Evolutionary conservation across 805 yeast genomes (phyloP).

Genomic region (Tetrapisispora namnaoensis): DNA sequence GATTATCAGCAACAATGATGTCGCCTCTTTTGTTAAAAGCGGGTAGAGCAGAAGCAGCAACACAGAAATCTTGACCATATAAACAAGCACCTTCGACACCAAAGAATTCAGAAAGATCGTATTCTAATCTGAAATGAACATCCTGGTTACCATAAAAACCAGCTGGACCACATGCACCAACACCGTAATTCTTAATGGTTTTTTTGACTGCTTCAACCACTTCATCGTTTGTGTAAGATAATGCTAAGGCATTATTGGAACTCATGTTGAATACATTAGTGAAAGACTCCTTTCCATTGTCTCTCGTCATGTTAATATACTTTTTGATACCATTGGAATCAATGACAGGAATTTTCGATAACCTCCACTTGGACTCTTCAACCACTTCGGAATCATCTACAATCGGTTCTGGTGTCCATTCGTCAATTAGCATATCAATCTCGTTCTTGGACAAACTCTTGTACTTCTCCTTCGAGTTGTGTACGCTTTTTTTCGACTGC

Average conservation of each 20-base stretch:
- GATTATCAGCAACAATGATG: constrained; percentile 76
- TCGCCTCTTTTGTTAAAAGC: constrained; percentile 95
- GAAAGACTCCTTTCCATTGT: constrained; percentile 23
- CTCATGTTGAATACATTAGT: constrained; percentile 52
- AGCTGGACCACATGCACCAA: constrained; percentile 98
- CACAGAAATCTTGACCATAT: constrained; percentile 87
- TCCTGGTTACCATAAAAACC: constrained; percentile 95
- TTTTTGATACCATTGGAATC: constrained; percentile 41
- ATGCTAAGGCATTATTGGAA: constrained; percentile 59
- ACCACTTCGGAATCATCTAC: constrained; percentile 40
- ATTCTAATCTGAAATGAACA: constrained; percentile 72
- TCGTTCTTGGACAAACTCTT: constrained; percentile 42
- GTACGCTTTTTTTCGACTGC: constrained; percentile 38
- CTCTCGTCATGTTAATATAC: constrained; percentile 16
- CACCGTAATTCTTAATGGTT: constrained; percentile 66
- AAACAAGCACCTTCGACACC: constrained; percentile 71
- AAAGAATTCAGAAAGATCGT: constrained; percentile 62
- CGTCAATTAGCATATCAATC: constrained; percentile 72
- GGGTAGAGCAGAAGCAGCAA: constrained; percentile 81
- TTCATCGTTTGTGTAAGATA: constrained; percentile 36
- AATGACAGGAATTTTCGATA: constrained; percentile 54
- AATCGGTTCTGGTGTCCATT: constrained; percentile 88
- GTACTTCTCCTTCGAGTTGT: not conserved
- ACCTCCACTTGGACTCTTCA: constrained; percentile 39
- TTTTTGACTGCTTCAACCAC: constrained; percentile 46